These are phyloP conservation scores for Golubevia pallescens DNA, from an alignment of 1,284 basidiomycete species.

Conservation along the genomic window DNA sequence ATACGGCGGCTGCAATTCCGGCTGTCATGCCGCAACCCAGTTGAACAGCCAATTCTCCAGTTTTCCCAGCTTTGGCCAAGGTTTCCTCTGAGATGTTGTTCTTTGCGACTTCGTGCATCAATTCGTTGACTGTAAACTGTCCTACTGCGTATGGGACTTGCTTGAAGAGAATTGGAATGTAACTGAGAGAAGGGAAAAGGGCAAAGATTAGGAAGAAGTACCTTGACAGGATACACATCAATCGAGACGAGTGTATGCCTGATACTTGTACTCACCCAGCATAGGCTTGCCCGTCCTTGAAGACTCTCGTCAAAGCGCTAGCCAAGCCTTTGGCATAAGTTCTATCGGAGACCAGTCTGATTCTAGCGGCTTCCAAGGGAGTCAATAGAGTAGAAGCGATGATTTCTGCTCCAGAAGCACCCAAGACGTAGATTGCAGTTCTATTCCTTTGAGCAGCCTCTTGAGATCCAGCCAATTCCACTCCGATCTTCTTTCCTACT, in stretches of 20 bases:
- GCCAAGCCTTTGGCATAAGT: constrained; percentile 57
- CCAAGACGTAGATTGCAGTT: constrained; percentile 56
- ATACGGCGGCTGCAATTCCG: constrained; percentile 55
- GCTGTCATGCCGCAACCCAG: constrained; percentile 59
- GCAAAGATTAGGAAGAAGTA: neutral
- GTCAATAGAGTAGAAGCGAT: constrained; percentile 59
- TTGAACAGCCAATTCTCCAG: constrained; percentile 46
- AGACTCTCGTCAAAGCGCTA: constrained; percentile 51
- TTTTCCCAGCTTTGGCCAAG: constrained; percentile 44
- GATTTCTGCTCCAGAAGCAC: constrained; percentile 47
- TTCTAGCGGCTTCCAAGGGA: constrained; percentile 60
- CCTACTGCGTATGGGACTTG: constrained; percentile 48
- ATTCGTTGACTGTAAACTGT: constrained; percentile 59
- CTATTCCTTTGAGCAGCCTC: constrained; percentile 46
- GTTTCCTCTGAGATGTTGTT: constrained; percentile 29
- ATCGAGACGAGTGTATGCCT: too few species aligned
- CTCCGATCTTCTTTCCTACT: constrained; percentile 42
- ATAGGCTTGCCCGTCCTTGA: constrained; percentile 3
- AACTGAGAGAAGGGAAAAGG: constrained; percentile 21
- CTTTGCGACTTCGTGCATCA: constrained; percentile 44
- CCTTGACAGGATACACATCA: too few species aligned
- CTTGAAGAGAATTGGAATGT: constrained; percentile 60
- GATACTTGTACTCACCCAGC: neutral
- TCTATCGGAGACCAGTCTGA: constrained; percentile 53
- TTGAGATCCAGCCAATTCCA: constrained; percentile 36